Conservation (phyloP, 2,329 filamentous ascomycete species). For the Neofusicoccum laricinum region DNA sequence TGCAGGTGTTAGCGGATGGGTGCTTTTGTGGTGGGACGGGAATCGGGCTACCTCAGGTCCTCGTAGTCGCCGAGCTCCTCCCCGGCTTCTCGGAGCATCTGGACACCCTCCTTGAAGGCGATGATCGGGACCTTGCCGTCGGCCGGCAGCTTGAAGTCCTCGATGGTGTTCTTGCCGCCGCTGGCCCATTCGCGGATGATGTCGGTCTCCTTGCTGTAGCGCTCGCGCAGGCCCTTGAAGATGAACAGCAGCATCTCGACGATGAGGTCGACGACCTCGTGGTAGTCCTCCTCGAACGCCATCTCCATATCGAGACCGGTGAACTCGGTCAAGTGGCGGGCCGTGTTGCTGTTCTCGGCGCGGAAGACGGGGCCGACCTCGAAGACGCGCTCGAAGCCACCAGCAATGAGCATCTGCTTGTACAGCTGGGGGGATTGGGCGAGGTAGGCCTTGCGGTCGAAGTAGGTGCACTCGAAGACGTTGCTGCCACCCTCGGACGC, state of each 20-base stretch:
- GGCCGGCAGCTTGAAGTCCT: constrained; percentile 72
- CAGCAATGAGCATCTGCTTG: constrained; percentile 83
- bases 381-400: constrained; percentile 73
- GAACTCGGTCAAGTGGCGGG: constrained; percentile 84
- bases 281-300: constrained; percentile 77
- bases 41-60: constrained; percentile 57
- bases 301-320: constrained; percentile 87
- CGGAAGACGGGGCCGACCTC: constrained; percentile 79
- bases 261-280: constrained; percentile 69
- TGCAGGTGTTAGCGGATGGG: neutral
- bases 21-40: neutral
- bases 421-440: constrained; percentile 83
- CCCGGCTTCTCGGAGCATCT: constrained; percentile 72
- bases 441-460: constrained; percentile 76
- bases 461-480: constrained; percentile 88
- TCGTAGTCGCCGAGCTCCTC: constrained; percentile 74
- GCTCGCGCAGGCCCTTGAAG: constrained; percentile 68
- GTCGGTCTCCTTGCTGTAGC: constrained; percentile 69
- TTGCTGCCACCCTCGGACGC: constrained; percentile 91
- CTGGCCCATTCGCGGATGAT: constrained; percentile 55
- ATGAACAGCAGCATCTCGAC: constrained; percentile 75
- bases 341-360: constrained; percentile 83
- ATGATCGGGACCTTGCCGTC: constrained; percentile 72
- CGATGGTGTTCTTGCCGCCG: constrained; percentile 65
- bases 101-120: constrained; percentile 74